Percentiles rank a stretch among this genome's conserved stretches.
Evolutionary conservation across 2,329 filamentous ascomycete species (phyloP).

Genomic region (Calonectria henricotiae): DNA sequence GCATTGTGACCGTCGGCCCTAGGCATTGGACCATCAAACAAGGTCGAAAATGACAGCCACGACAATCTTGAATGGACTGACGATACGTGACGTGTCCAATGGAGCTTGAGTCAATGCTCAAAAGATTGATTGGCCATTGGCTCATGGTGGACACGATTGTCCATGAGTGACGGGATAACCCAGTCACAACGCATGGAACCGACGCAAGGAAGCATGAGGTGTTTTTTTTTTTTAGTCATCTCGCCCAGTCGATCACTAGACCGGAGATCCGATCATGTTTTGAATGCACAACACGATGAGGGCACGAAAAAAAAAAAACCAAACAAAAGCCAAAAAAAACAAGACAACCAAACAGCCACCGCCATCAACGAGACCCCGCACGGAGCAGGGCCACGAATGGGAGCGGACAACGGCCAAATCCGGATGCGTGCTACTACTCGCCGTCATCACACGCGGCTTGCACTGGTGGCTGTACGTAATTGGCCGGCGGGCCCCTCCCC

Average conservation of each 20-base stretch:
- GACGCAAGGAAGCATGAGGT: constrained; percentile 19
- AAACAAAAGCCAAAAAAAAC: background rate
- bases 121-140: background rate
- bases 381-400: constrained; percentile 26
- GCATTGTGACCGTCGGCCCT: background rate
- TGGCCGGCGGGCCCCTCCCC: constrained; percentile 1
- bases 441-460: constrained; percentile 21
- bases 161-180: constrained; percentile 15
- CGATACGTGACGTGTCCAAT: constrained; percentile 25
- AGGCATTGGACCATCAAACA: background rate
- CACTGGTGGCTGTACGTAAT: constrained; percentile 26
- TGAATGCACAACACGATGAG: constrained; percentile 23
- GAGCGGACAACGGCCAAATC: constrained; percentile 14
- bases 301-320: constrained; percentile 21
- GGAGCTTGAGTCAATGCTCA: constrained; percentile 15
- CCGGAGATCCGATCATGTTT: constrained; percentile 27
- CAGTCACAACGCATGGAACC: constrained; percentile 26
- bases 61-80: background rate
- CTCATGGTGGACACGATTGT: constrained; percentile 10
- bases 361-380: constrained; percentile 3
- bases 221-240: constrained; percentile 20
- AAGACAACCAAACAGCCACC: constrained; percentile 12
- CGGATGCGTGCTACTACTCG: constrained; percentile 18
- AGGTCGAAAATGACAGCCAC: background rate
- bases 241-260: constrained; percentile 18